Evolutionary conservation across 345 rosid species (phyloP).

Genomic region (Eucalyptus rudis): DNA sequence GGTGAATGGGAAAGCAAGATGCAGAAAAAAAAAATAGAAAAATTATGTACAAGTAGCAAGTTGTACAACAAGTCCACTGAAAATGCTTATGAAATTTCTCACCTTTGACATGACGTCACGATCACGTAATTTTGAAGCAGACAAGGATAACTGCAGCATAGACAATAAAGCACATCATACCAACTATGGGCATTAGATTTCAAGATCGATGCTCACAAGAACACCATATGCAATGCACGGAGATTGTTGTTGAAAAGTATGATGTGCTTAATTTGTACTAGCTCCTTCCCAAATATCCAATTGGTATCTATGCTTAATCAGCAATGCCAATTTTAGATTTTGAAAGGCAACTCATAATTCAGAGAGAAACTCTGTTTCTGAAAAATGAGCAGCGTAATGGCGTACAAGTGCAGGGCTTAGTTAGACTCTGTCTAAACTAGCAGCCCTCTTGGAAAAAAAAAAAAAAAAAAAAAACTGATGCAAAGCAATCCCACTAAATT

Average conservation of each 20-base stretch:
- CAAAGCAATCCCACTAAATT: neutral
- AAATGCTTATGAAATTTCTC: neutral
- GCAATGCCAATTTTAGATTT: neutral
- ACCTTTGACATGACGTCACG: conserved; percentile 80
- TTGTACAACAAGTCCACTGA: neutral
- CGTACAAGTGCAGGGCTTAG: neutral
- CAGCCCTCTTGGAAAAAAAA: neutral
- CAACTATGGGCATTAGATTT: neutral
- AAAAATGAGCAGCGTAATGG: neutral
- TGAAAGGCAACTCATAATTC: neutral
- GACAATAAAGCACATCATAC: neutral
- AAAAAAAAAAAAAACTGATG: neutral
- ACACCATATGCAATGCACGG: neutral
- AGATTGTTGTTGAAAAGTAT: neutral
- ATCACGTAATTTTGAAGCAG: conserved; percentile 61
- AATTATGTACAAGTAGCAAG: neutral
- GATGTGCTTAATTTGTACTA: neutral
- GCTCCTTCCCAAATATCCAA: neutral
- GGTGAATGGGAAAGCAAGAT: neutral
- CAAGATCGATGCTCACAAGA: neutral
- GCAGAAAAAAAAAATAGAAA: neutral
- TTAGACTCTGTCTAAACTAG: neutral
- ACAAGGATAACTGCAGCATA: conserved; percentile 49
- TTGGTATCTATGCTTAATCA: neutral
- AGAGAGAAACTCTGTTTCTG: neutral